A percentile compares a stretch with the other conserved stretches of the same genome.
Conservation (phyloP, 1,284 basidiomycete genomes). For the Sphagnurus paluster region DNA sequence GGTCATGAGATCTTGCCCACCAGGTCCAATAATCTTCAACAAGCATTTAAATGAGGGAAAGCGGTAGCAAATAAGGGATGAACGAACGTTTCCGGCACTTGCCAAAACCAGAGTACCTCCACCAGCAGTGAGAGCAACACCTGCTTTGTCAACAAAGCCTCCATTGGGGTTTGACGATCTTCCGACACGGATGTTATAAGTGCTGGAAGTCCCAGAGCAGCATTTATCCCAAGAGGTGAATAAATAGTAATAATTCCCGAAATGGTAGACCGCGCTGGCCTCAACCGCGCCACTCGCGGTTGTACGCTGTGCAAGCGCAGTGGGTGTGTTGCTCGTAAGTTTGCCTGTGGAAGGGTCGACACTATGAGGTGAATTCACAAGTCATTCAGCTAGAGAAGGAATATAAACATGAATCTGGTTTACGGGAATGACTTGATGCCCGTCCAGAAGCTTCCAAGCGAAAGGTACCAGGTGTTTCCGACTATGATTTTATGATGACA, state of each 20-base stretch:
- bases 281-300: slow-evolving; percentile 46
- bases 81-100: slow-evolving; percentile 42
- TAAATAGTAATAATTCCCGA: slow-evolving; percentile 51
- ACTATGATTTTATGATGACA: slow-evolving; percentile 29
- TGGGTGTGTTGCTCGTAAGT: slow-evolving; percentile 35
- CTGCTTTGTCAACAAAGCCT: slow-evolving; percentile 47
- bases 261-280: slow-evolving; percentile 46
- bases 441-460: slow-evolving; percentile 53
- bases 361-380: slow-evolving; percentile 17
- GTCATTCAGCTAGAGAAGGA: not conserved
- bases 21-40: slow-evolving; percentile 41
- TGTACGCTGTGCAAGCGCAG: slow-evolving; percentile 46
- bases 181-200: slow-evolving; percentile 61
- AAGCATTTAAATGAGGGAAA: not conserved
- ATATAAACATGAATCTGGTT: no score
- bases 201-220: slow-evolving; percentile 51
- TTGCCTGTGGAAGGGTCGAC: slow-evolving; percentile 44
- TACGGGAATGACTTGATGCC: slow-evolving; percentile 32
- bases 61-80: not conserved
- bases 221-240: slow-evolving; percentile 60
- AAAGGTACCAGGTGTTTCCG: slow-evolving; percentile 42
- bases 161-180: slow-evolving; percentile 45
- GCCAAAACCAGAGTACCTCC: slow-evolving; percentile 55
- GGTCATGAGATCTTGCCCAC: slow-evolving; percentile 35
- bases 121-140: slow-evolving; percentile 45